Conservation (phyloP, 495 filamentous ascomycete species). For the Penicillium crystallinum region DNA sequence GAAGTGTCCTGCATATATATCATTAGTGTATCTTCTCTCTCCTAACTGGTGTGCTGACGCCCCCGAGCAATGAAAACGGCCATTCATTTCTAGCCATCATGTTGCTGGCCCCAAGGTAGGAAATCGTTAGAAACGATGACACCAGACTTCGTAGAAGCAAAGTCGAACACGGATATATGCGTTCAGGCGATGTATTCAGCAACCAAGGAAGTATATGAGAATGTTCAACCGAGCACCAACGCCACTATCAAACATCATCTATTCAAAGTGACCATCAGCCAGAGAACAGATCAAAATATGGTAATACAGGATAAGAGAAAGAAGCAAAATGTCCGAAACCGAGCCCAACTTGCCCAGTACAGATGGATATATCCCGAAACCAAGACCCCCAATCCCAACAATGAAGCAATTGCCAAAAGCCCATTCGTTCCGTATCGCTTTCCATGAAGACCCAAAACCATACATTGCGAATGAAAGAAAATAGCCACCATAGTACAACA, state of each 20-base stretch:
- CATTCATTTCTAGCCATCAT: background rate
- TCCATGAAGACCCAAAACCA: background rate
- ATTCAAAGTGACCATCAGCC: background rate
- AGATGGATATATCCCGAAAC: background rate
- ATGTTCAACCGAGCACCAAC: background rate
- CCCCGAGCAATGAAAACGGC: background rate
- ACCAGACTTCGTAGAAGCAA: background rate
- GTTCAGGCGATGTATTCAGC: background rate
- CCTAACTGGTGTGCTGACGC: background rate
- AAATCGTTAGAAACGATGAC: background rate
- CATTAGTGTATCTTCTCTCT: constrained; percentile 5
- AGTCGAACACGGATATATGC: background rate
- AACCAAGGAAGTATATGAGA: background rate
- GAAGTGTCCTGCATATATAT: background rate
- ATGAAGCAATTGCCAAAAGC: background rate
- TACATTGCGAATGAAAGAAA: too few relatives aligned
- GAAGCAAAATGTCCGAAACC: background rate
- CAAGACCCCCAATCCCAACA: background rate
- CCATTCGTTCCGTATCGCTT: background rate
- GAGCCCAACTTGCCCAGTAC: background rate
- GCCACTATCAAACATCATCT: background rate
- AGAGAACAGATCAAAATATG: background rate
- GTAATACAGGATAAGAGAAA: background rate
- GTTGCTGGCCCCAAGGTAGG: too few relatives aligned
- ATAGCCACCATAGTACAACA: too few relatives aligned